These are phyloP conservation scores for Letharia lupina DNA, from an alignment of 495 filamentous ascomycete species.

Conservation along the genomic window DNA sequence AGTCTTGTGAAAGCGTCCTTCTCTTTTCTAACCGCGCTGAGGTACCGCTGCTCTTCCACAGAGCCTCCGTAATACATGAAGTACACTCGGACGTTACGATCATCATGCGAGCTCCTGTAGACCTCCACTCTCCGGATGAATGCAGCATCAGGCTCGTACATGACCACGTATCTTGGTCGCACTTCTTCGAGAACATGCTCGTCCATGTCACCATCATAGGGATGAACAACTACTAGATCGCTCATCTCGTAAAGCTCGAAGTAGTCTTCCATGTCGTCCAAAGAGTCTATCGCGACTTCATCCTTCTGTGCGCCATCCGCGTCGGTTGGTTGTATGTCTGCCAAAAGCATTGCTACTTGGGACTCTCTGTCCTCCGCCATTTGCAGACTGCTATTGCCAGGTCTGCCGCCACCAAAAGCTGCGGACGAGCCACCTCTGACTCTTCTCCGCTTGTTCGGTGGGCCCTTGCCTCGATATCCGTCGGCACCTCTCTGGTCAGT, in stretches of 20 bases:
- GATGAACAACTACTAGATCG: constrained; percentile 79
- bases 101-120: constrained; percentile 86
- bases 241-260: constrained; percentile 91
- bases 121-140: constrained; percentile 94
- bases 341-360: constrained; percentile 59
- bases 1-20: constrained; percentile 92
- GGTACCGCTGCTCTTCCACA: constrained; percentile 92
- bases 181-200: constrained; percentile 91
- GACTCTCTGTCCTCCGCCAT: constrained; percentile 72
- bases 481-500: constrained; percentile 32
- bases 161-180: constrained; percentile 88
- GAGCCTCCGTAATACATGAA: constrained; percentile 93
- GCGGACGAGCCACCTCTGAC: constrained; percentile 70
- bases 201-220: constrained; percentile 92
- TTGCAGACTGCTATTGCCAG: constrained; percentile 59
- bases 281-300: constrained; percentile 69
- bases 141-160: constrained; percentile 95
- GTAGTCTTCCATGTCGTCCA: constrained; percentile 84
- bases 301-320: constrained; percentile 55
- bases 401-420: constrained; percentile 46
- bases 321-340: constrained; percentile 60
- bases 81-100: constrained; percentile 83
- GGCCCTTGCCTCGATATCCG: constrained; percentile 51
- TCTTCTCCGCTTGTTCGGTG: constrained; percentile 80
- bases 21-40: constrained; percentile 79